Evolutionary conservation across 2,329 filamentous ascomycete species (phyloP).

Genomic region (Taxawa tesnikishii): DNA sequence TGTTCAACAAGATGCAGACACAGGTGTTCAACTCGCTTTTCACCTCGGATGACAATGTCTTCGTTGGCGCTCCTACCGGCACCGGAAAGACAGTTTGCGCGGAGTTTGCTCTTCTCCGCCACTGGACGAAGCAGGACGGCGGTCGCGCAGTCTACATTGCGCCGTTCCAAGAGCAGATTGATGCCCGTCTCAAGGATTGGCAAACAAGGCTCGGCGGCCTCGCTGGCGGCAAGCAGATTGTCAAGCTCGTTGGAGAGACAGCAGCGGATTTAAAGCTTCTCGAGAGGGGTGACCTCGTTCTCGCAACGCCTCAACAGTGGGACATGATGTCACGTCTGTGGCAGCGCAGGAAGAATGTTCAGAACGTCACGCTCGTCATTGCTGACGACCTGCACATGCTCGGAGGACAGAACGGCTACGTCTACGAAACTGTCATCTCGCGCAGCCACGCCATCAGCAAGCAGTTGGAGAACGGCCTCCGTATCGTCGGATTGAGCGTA

Average conservation of each 20-base stretch:
- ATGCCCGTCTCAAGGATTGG: constrained; percentile 76
- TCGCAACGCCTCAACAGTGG: constrained; percentile 92
- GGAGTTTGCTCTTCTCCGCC: constrained; percentile 79
- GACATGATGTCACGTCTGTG: constrained; percentile 91
- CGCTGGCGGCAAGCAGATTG: constrained; percentile 73
- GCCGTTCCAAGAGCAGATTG: constrained; percentile 86
- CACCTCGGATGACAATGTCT: constrained; percentile 83
- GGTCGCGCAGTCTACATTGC: constrained; percentile 87
- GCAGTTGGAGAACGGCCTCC: constrained; percentile 71
- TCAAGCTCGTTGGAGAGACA: constrained; percentile 88
- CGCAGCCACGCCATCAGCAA: constrained; percentile 93
- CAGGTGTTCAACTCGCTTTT: constrained; percentile 94
- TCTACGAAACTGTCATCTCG: constrained; percentile 95
- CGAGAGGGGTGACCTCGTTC: constrained; percentile 74
- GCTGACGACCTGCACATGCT: constrained; percentile 93
- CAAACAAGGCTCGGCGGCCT: constrained; percentile 60
- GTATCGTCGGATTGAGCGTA: constrained; percentile 81
- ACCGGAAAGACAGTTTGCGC: constrained; percentile 96
- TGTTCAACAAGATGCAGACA: constrained; percentile 96
- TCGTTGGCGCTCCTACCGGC: constrained; percentile 83
- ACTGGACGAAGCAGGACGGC: constrained; percentile 63
- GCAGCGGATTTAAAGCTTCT: constrained; percentile 81
- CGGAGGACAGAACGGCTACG: constrained; percentile 71
- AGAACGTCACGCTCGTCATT: constrained; percentile 80
- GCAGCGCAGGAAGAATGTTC: constrained; percentile 92